Evolutionary conservation across 352 stramenopile species (phyloP), one percentile per base, ranked within the genome.

Genomic region (Hyaloperonospora arabidopsidis): DNA sequence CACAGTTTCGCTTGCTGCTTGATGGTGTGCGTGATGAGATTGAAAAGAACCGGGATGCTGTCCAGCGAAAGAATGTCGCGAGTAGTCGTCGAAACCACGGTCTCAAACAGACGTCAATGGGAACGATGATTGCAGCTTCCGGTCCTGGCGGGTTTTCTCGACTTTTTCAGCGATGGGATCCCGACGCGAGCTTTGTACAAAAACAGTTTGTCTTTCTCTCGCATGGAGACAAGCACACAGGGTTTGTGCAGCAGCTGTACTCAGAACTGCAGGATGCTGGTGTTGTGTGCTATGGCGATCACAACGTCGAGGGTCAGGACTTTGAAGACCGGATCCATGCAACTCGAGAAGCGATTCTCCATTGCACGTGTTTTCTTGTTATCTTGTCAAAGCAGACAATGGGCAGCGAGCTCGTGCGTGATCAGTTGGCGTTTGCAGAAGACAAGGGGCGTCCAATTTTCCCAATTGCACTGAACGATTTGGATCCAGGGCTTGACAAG

Each of bases 21-120:
- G 84, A 93, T 58, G 81, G 84, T 1, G 79, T 93, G 2, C 79
- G 79, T 2, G 84, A 93, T 45, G 84, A 93, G 50, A 85, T 93
- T 34, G 76, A 93, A 45, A 89, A 89, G 65, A 73, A 70, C 22
- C 77, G 77, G 21, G 67, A 76, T 12, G 76, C 65, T 2, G 61
- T 65, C 18, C 59, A 68, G 14, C 68, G 64, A 50, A 81, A 77
- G 18, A 74, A 73, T 8, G 68, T 69, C 17, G 63, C 70, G 7
- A 72, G 46, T n/a, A 65, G 43, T 46, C 52, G 57, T 2, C 65
- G 61, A 25, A 59, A 65, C 23, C 54, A 56, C 23, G 54, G 46
- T 10, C 29, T 71, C 59, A 48, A 59, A 18, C 45, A 74, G 53
- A 78, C 70, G 19, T 50, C 63, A 0, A 59, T 54, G 2, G 56